Base-by-base conservation (phyloP, 148 eudicot species). In the Arctostaphylos glauca region DNA sequence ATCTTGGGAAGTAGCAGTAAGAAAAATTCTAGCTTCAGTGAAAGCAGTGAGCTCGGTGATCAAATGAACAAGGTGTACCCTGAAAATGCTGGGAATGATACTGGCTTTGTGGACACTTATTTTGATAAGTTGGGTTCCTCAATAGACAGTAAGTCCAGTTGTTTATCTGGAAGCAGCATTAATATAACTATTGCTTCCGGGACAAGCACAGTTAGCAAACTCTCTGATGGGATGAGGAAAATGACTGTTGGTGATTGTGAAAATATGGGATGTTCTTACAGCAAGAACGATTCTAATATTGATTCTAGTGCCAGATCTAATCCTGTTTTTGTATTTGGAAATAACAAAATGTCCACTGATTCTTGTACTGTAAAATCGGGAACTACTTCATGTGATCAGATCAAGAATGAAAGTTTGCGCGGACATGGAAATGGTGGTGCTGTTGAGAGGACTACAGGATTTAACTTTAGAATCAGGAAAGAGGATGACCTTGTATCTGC, bases 211-310 rank as follows among this genome's bases (percentile, higher is more conserved):
- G 85, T 83, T 72, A 84, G n/a, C 84, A 88, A 88, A 43, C 85
- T 96, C 19, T 88, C 87, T 10, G 85, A 92, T 83, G 94, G 86
- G 68, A 81, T 94, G 89, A 87, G 86, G 88, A 87, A 83, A 76
- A 81, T 92, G 84, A 87, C 87, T 6, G 90, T 93, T 49, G 84
- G 85, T 73, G 87, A 88, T 81, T 55, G 83, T 67, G 74, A 86
- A 77, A 77, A 83, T 76, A 84, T 53, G 86, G 79, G 58, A 75
- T 76, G 67, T 81, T 80, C 71, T 64, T 81, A 76, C 6, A 71
- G 23, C 19, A 53, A 46, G 19, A 81, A 52, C 58, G 80, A 23
- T 21, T 71, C 75, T 55, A n/a, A 58, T 64, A 79, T 14, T 23
- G 75, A 66, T 72, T 82, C 84, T 68, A 46, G 62, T 75, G 82